Percentiles rank a stretch among this genome's conserved stretches.
phyloP scores from a whole-genome alignment of 2,329 filamentous ascomycete genomes.

The Alternaria panax region DNA sequence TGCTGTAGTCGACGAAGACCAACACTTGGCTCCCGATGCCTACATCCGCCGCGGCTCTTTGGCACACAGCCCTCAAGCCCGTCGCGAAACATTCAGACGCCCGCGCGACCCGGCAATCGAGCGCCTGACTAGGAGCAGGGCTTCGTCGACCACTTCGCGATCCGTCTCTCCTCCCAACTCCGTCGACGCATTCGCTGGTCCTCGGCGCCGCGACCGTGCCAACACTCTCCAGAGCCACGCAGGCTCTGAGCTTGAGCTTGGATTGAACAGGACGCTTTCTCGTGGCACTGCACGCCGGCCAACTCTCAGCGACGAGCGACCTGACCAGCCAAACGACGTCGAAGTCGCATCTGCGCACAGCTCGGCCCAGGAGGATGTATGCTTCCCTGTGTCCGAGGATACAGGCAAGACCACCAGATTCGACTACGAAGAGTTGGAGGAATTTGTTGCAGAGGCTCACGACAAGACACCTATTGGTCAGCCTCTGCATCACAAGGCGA shows the following conservation, averaged over 20 bases:
- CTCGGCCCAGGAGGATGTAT: constrained; percentile 85
- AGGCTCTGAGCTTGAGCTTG: constrained; percentile 61
- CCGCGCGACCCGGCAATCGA: constrained; percentile 46
- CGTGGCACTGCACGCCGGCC: constrained; percentile 68
- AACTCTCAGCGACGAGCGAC: constrained; percentile 66
- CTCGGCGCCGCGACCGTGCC: constrained; percentile 80
- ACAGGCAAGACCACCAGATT: constrained; percentile 81
- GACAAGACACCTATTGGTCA: constrained; percentile 57
- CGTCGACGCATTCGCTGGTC: constrained; percentile 94
- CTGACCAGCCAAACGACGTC: constrained; percentile 65
- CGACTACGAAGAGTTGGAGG: constrained; percentile 93
- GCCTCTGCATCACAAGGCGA: constrained; percentile 49
- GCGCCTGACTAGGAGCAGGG: constrained; percentile 52
- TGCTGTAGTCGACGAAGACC: constrained; percentile 79
- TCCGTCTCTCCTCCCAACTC: constrained; percentile 92
- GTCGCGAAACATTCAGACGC: constrained; percentile 55
- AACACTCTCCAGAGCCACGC: constrained; percentile 68
- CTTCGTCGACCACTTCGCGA: constrained; percentile 64
- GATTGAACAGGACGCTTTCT: constrained; percentile 75
- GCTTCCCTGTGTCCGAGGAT: constrained; percentile 77
- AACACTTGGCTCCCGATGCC: constrained; percentile 52
- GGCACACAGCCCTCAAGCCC: constrained; percentile 47
- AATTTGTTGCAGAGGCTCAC: constrained; percentile 75
- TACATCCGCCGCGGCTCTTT: constrained; percentile 58
- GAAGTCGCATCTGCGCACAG: constrained; percentile 70